A percentile compares a stretch with the other conserved stretches of the same genome.
These are phyloP conservation scores for Suillus americanus DNA, from an alignment of 768 basidiomycete species.

Conservation along the genomic window DNA sequence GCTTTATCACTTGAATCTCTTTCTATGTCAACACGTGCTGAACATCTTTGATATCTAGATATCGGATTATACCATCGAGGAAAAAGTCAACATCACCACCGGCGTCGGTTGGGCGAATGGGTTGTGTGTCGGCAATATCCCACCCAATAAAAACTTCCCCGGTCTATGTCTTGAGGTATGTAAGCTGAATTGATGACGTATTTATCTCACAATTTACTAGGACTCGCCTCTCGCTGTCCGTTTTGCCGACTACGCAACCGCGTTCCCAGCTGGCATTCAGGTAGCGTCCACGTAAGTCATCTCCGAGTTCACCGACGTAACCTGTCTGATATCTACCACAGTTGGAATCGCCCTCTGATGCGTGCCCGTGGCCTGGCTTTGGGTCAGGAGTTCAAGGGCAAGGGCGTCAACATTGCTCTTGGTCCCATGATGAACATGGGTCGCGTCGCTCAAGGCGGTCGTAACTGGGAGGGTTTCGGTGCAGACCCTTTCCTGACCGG, in stretches of 20 bases:
- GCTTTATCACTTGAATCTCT: too few species aligned
- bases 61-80: slow-evolving; percentile 32
- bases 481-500: slow-evolving; percentile 81
- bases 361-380: slow-evolving; percentile 60
- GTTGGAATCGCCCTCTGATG: slow-evolving; percentile 64
- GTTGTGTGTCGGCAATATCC: slow-evolving; percentile 66
- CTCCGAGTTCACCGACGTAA: slow-evolving; percentile 25
- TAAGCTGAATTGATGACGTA: background rate
- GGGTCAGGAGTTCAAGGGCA: slow-evolving; percentile 66
- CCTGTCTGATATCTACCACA: slow-evolving; percentile 21
- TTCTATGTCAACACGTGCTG: background rate
- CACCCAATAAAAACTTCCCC: slow-evolving; percentile 43
- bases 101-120: slow-evolving; percentile 36
- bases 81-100: slow-evolving; percentile 27
- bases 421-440: slow-evolving; percentile 81
- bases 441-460: slow-evolving; percentile 64
- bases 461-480: slow-evolving; percentile 90
- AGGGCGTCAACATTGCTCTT: slow-evolving; percentile 52
- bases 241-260: slow-evolving; percentile 38
- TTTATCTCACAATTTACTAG: slow-evolving; percentile 10
- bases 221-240: slow-evolving; percentile 41
- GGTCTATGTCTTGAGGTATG: slow-evolving; percentile 63
- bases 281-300: slow-evolving; percentile 45
- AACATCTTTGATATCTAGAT: slow-evolving; percentile 26
- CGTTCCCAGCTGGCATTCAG: slow-evolving; percentile 60